Evolutionary conservation across 108 stramenopile species (phyloP).

Genomic region (Parietichytrium sp.): DNA sequence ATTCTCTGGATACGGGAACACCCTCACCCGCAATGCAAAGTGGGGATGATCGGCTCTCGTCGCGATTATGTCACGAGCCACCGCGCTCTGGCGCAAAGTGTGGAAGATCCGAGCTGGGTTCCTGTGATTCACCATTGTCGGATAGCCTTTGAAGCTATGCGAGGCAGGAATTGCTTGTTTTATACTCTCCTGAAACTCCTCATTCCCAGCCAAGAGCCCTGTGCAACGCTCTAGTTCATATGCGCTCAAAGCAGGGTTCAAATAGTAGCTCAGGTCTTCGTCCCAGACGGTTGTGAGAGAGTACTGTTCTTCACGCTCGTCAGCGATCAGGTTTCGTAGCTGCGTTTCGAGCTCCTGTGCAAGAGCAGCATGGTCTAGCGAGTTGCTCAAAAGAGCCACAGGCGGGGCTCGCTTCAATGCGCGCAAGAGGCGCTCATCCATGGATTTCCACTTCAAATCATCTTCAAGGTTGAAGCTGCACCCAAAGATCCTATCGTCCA

Average conservation of each 20-base stretch:
- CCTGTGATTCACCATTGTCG: conserved; percentile 51
- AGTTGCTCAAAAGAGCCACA: conserved; percentile 33
- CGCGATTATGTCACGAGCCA: conserved; percentile 46
- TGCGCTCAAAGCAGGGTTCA: conserved; percentile 47
- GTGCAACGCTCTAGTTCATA: conserved; percentile 54
- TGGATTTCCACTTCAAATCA: conserved; percentile 45
- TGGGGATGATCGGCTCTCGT: conserved; percentile 47
- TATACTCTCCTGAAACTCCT: conserved; percentile 55
- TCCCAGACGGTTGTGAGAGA: conserved; percentile 46
- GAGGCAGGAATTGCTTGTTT: conserved; percentile 45
- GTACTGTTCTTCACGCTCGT: conserved; percentile 40
- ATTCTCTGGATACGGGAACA: conserved; percentile 56
- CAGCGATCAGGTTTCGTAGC: conserved; percentile 39
- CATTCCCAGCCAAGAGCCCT: conserved; percentile 43
- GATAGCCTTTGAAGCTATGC: conserved; percentile 63
- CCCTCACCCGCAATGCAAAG: conserved; percentile 55
- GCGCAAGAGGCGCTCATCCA: conserved; percentile 42
- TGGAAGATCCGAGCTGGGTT: conserved; percentile 43
- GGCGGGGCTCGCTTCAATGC: conserved; percentile 1
- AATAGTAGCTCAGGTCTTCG: conserved; percentile 42
- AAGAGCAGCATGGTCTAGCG: not conserved
- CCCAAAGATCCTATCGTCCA: conserved; percentile 26
- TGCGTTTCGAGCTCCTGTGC: conserved; percentile 46
- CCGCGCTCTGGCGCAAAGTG: conserved; percentile 42
- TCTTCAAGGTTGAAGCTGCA: conserved; percentile 47